Percentiles rank a stretch among this genome's conserved stretches.
These are phyloP conservation scores for Macroventuria anomochaeta DNA, from an alignment of 2,329 filamentous ascomycete species.

Conservation along the genomic window DNA sequence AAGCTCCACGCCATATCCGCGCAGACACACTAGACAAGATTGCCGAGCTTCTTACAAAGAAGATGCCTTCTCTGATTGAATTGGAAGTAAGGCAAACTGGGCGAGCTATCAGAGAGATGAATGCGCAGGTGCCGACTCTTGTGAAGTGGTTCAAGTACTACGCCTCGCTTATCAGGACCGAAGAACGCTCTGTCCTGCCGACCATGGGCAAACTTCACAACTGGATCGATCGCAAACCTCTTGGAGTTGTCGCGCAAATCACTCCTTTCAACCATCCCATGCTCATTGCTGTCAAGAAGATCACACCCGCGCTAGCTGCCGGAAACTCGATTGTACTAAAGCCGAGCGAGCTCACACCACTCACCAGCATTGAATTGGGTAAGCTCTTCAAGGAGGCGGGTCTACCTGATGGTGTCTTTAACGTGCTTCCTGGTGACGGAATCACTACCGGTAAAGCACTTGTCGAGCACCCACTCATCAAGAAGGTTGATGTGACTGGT, in stretches of 20 bases:
- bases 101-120: conserved; percentile 72
- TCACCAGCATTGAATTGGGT: conserved; percentile 46
- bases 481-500: conserved; percentile 50
- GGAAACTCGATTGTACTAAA: conserved; percentile 48
- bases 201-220: conserved; percentile 63
- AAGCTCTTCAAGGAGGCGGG: conserved; percentile 48
- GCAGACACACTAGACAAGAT: conserved; percentile 68
- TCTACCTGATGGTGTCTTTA: conserved; percentile 47
- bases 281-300: conserved; percentile 51
- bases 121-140: conserved; percentile 69
- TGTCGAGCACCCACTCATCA: conserved; percentile 44
- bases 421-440: conserved; percentile 44
- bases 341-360: conserved; percentile 48
- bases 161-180: conserved; percentile 69
- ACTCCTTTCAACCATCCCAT: conserved; percentile 51
- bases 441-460: conserved; percentile 45
- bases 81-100: conserved; percentile 74
- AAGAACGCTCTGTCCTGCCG: conserved; percentile 70
- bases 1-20: conserved; percentile 61
- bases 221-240: conserved; percentile 50
- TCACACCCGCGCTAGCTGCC: conserved; percentile 47
- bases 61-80: conserved; percentile 63
- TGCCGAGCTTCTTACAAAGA: conserved; percentile 60
- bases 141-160: conserved; percentile 77
- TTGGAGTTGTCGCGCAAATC: conserved; percentile 49